Evolutionary conservation across 192 early-diverging fungal species (phyloP), one percentile per base, ranked within the genome.

Genomic region (Glomus cerebriforme): DNA sequence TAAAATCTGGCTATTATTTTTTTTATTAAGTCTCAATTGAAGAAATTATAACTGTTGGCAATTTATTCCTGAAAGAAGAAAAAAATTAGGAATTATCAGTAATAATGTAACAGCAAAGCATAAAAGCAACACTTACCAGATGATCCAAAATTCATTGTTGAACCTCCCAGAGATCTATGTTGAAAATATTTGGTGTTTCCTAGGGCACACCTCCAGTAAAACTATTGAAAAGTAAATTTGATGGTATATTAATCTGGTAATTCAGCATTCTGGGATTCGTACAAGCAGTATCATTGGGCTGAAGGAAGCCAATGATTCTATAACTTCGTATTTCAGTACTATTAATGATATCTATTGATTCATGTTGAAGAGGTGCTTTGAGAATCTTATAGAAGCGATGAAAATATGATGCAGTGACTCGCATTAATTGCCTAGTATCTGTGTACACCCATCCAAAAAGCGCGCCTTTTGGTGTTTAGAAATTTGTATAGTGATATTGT

Each of bases 201-300:
- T n/a, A 13, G 35, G 76, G 76, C 19, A 78, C 32, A 47, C 32
- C 74, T 32, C 45, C 37, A 54, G 64, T n/a, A 78, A 49, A 65
- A 64, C 64, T 27, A 34, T 78, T 34, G 45, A 78, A 78, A 67
- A 78, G 63, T n/a, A n/a, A n/a, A n/a, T n/a, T n/a, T n/a, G n/a
- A n/a, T n/a, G n/a, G n/a, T n/a, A n/a, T n/a, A n/a, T 34, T 10
- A 26, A 78, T 64, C 32, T 59, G 60, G 47, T 78, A 78, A 26
- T 29, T 26, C 39, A 2, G 31, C 24, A 78, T 35, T 31, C 45
- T 49, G 39, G 76, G 9, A 37, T 17, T 62, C 3, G 72, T 43
- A 49, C 76, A 78, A n/a, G 76, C 15, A 78, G 10, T 37, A 26
- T 27, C 31, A 4, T 63, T 63, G 35, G 12, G 29, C 37, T 39